Evolutionary conservation across 1,139 yeast genomes (phyloP), one percentile per base, ranked within the genome.

Genomic region (Sugiyamaella paludigena): DNA sequence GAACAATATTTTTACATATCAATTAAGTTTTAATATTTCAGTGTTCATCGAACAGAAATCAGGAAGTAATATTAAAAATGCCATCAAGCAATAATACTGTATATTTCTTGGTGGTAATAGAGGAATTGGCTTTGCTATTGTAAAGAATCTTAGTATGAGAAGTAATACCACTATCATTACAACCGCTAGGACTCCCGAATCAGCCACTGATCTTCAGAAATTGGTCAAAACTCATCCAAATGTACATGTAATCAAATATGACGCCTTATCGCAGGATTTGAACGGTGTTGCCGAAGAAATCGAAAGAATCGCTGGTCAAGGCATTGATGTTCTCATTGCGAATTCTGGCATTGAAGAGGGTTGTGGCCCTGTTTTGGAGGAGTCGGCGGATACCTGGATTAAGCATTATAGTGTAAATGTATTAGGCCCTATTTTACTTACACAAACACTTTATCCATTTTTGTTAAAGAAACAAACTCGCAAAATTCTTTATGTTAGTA

Each of bases 271-370:
- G 10, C 30, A 37, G 15, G 28, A 37, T 7, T 44, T 34, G 1
- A 41, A 32, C 8, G 38, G 24, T n/a, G 45, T 12, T 9, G 50
- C 57, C 0, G 47, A 50, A 4, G 63, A 61, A 28, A 66, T 69
- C 13, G 27, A 40, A 7, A 46, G 42, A 37, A 35, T 46, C 16
- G 36, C 36, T 15, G 48, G 35, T 7, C 36, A n/a, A n/a, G 39
- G 37, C 2, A 24, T 48, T 7, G 51, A 43, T 34, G 36, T 40
- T 3, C 31, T 48, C 7, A 30, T 43, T 34, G 48, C 48, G 13
- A 48, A 43, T 34, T 29, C 48, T 15, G 48, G 48, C 8, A 30
- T 45, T 27, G 41, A 30, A 26, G 31, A 29, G 2, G 33, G 31
- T 4, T 24, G 29, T 26, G n/a, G 16, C 15, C 12, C 43, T n/a